phyloP scores from a whole-genome alignment of 306 rosid genomes.

The Cicer yamashitae region DNA sequence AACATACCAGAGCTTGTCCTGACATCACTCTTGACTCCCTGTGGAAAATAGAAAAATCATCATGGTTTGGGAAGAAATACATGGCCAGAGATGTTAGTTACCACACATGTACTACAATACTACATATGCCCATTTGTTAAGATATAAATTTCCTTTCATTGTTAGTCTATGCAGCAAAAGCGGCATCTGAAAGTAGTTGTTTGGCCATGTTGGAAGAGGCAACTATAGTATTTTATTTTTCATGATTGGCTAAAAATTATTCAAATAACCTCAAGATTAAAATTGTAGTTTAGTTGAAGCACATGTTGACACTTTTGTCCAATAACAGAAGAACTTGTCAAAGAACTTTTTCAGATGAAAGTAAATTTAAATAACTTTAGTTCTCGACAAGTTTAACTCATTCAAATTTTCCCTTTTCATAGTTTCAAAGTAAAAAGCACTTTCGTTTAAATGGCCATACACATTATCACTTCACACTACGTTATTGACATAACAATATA shows the following conservation, averaged over 20 bases:
- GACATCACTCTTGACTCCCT: slow-evolving; percentile 89
- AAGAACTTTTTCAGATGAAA: too few species aligned
- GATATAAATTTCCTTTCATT: slow-evolving; percentile 9
- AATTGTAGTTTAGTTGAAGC: slow-evolving; percentile 3
- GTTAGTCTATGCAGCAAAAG: slow-evolving; percentile 6
- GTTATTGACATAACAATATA: not conserved
- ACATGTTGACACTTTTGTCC: not conserved
- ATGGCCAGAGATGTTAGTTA: slow-evolving; percentile 29
- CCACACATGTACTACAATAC: slow-evolving; percentile 19
- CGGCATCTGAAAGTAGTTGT: slow-evolving; percentile 26
- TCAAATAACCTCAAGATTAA: slow-evolving; percentile 1
- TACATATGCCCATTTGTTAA: not conserved
- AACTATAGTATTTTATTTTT: not conserved
- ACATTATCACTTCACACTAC: not conserved
- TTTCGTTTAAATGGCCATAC: not conserved
- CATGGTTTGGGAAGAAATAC: slow-evolving; percentile 36
- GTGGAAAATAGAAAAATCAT: slow-evolving; percentile 44
- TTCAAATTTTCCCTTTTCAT: not conserved
- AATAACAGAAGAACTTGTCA: not conserved
- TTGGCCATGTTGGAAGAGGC: slow-evolving; percentile 13
- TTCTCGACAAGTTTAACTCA: not conserved
- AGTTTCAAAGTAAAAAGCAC: slow-evolving; percentile 6
- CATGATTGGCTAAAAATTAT: not conserved
- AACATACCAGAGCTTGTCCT: slow-evolving; percentile 99
- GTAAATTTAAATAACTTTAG: not conserved